Evolutionary conservation across 331 rosid genomes (phyloP), one percentile per base, ranked within the genome.

Genomic region (Acacia concinna): DNA sequence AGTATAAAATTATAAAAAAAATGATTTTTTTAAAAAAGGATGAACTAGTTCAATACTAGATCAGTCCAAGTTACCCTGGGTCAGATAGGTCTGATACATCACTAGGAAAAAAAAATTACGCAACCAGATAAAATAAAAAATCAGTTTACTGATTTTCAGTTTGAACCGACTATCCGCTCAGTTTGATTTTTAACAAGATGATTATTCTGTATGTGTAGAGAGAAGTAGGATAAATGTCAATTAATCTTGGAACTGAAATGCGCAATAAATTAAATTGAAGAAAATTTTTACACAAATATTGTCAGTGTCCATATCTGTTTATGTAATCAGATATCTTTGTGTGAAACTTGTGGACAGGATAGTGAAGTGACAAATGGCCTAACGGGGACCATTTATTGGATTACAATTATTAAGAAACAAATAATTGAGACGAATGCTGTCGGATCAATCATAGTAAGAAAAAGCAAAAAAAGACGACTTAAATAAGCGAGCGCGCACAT

Each of bases 381-480:
- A 56, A 35, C 51, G 38, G 65, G 77, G 81, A 85, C 83, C 87
- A 80, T 76, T 81, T 71, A 70, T 71, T 82, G 71, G 64, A 74
- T 41, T 47, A 15, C 79, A 74, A 67, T 74, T 67, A 81, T 74
- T 81, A 40, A 77, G 54, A 70, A 65, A 13, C 47, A 59, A 78
- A 85, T 85, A 73, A 85, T 85, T 79, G 78, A 76, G 71, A 49
- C 71, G 75, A 72, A 54, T 62, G 41, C 63, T 82, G 85, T 85
- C 82, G 84, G 85, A 78, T 76, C 77, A 77, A 82, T 52, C 67
- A 79, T 71, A 79, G 52, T 73, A 74, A 67, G 1, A 18, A 40
- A 27, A 54, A 10, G 44, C 27, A 30, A 62, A 66, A 17, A 66
- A 23, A 30, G 17, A 41, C 15, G 14, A 60, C 34, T 57, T 15